Percentiles rank a stretch among this genome's conserved stretches.
phyloP scores from a whole-genome alignment of 176 grass and related monocot species.

The Rhipidocladum racemiflorum region DNA sequence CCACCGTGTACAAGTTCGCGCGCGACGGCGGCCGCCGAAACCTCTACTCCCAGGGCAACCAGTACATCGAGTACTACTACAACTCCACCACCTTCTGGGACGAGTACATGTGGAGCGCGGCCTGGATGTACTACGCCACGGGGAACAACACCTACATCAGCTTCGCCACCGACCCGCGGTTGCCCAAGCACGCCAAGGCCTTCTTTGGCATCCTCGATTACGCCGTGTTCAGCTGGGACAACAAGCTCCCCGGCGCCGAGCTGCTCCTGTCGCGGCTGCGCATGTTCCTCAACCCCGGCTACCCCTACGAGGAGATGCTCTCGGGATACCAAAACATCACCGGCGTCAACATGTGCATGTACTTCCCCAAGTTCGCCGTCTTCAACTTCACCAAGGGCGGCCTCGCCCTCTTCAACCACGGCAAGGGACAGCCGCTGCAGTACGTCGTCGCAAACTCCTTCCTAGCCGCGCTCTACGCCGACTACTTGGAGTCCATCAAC shows the following conservation, averaged over 20 bases:
- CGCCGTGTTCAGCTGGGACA: constrained; percentile 96
- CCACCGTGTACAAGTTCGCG: constrained; percentile 78
- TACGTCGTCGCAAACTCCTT: constrained; percentile 70
- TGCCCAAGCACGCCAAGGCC: constrained; percentile 76
- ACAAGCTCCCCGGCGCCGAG: constrained; percentile 84
- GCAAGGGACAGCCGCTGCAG: constrained; percentile 62
- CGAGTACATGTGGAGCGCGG: constrained; percentile 97
- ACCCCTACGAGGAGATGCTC: constrained; percentile 92
- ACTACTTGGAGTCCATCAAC: constrained; percentile 75
- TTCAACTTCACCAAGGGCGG: constrained; percentile 85
- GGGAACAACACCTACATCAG: constrained; percentile 73
- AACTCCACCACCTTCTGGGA: constrained; percentile 92
- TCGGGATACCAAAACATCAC: constrained; percentile 68
- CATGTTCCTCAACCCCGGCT: constrained; percentile 88
- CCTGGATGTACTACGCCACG: constrained; percentile 96
- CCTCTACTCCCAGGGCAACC: constrained; percentile 55
- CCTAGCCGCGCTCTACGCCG: constrained; percentile 81
- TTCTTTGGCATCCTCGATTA: constrained; percentile 57
- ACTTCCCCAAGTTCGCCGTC: constrained; percentile 47
- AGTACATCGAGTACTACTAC: constrained; percentile 58
- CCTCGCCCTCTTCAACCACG: constrained; percentile 75
- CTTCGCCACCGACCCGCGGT: constrained; percentile 74
- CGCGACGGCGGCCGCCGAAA: constrained; percentile 42
- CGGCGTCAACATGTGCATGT: constrained; percentile 76
- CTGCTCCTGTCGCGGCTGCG: constrained; percentile 75